These are phyloP conservation scores for Lepidium campestre DNA, from an alignment of 441 rosid genomes.

Conservation along the genomic window DNA sequence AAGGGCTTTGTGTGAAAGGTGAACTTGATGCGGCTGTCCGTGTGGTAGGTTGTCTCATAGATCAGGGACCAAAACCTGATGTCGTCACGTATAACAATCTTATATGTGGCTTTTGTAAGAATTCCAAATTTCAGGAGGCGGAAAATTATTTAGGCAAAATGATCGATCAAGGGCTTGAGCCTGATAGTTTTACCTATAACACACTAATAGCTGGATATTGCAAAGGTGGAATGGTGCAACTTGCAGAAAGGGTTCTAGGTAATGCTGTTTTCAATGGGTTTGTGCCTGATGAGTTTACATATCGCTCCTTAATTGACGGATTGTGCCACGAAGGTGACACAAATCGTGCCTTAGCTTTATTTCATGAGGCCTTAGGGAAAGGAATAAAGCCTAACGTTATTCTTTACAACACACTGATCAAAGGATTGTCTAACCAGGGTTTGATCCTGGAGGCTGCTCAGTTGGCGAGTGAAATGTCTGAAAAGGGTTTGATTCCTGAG, in stretches of 20 bases:
- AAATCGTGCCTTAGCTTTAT: constrained; percentile 65
- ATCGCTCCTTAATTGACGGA: constrained; percentile 67
- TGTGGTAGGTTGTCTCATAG: constrained; percentile 51
- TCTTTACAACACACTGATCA: constrained; percentile 65
- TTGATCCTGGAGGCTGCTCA: constrained; percentile 70
- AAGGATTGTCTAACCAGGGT: constrained; percentile 75
- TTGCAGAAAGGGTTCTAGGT: constrained; percentile 61
- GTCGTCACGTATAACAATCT: constrained; percentile 78
- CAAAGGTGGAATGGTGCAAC: constrained; percentile 54
- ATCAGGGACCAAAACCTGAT: constrained; percentile 69
- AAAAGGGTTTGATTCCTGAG: constrained; percentile 55
- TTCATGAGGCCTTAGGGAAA: constrained; percentile 50
- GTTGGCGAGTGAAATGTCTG: constrained; percentile 65
- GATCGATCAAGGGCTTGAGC: constrained; percentile 77
- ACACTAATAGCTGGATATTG: constrained; percentile 73
- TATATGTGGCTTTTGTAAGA: constrained; percentile 75
- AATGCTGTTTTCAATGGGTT: constrained; percentile 77
- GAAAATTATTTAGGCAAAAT: constrained; percentile 67
- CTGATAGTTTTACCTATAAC: constrained; percentile 77
- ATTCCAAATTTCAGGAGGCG: constrained; percentile 56
- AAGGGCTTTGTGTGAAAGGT: constrained; percentile 75
- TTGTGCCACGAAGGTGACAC: constrained; percentile 62
- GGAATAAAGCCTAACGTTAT: constrained; percentile 57
- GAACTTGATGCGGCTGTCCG: constrained; percentile 49
- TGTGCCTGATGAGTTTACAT: constrained; percentile 76